These are phyloP conservation scores for Kazachstania sp. DNA, from an alignment of 1,139 yeast species.

Conservation along the genomic window DNA sequence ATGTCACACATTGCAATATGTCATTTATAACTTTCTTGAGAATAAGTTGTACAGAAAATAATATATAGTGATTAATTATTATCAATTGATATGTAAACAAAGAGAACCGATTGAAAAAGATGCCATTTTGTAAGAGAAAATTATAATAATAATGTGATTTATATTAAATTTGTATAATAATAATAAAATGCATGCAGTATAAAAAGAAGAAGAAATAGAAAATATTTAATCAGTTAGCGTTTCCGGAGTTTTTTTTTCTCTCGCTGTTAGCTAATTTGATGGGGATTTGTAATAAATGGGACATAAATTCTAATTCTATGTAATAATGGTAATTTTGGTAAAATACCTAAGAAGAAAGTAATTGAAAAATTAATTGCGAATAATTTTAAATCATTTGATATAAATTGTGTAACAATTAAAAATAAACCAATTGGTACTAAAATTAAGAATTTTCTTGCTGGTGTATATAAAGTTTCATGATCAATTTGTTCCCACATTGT, in stretches of 20 bases:
- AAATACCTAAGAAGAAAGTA: slow-evolving; percentile 68
- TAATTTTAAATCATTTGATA: slow-evolving; percentile 70
- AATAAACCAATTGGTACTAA: slow-evolving; percentile 86
- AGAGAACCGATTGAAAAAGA: too few relatives aligned
- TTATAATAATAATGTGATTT: too few relatives aligned
- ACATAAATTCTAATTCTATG: slow-evolving; percentile 68
- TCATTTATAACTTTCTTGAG: too few relatives aligned
- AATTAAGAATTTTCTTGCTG: slow-evolving; percentile 84
- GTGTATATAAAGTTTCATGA: slow-evolving; percentile 94
- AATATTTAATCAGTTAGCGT: neutral
- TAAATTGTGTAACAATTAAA: slow-evolving; percentile 81
- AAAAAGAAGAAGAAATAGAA: neutral
- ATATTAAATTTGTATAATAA: too few relatives aligned
- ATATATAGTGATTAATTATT: too few relatives aligned
- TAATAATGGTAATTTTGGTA: slow-evolving; percentile 80
- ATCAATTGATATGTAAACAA: too few relatives aligned
- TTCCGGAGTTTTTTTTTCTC: neutral
- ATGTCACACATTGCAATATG: too few relatives aligned
- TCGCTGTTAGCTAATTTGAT: slow-evolving; percentile 24
- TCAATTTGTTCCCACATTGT: slow-evolving; percentile 99
- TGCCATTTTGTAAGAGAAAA: too few relatives aligned
- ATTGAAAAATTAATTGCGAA: slow-evolving; percentile 74
- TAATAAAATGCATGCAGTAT: too few relatives aligned
- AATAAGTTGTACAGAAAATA: too few relatives aligned
- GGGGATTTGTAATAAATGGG: slow-evolving; percentile 36